Conservation (phyloP, 208 protist genomes). For the Lotmaria passim region DNA sequence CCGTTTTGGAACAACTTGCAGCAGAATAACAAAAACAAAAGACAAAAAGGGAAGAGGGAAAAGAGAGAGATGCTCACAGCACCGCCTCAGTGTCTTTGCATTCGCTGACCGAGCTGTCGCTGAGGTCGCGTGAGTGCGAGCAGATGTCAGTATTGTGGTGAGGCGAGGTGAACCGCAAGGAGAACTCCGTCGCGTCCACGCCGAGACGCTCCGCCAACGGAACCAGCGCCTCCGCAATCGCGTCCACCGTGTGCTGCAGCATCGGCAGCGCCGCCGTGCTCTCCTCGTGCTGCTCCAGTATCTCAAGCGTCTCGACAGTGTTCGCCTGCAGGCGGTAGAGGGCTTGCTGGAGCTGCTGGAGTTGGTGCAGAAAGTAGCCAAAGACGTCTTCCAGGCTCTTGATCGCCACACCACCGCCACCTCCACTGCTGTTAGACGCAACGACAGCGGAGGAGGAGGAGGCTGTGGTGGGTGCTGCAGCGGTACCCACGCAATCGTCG, state of each 20-base stretch:
- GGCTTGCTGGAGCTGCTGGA: constrained; percentile 43
- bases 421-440: not conserved
- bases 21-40: not conserved
- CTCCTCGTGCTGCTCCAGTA: constrained; percentile 78
- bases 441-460: not conserved
- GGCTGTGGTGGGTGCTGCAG: not conserved
- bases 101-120: not conserved
- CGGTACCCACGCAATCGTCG: not conserved
- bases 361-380: constrained; percentile 54
- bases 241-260: constrained; percentile 46
- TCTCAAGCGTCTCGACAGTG: constrained; percentile 62
- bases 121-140: constrained; percentile 3
- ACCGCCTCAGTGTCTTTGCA: not conserved
- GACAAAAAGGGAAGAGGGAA: not conserved
- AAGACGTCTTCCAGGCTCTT: constrained; percentile 68
- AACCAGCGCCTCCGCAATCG: constrained; percentile 32
- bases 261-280: constrained; percentile 40
- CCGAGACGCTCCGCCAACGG: constrained; percentile 41
- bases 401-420: constrained; percentile 3
- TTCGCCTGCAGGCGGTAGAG: constrained; percentile 57
- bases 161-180: constrained; percentile 28
- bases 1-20: no score
- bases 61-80: not conserved
- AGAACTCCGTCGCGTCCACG: constrained; percentile 30
- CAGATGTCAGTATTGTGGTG: constrained; percentile 6